These are phyloP conservation scores for Ceratocystis colombiana DNA, from an alignment of 2,329 filamentous ascomycete genomes.

Conservation along the genomic window DNA sequence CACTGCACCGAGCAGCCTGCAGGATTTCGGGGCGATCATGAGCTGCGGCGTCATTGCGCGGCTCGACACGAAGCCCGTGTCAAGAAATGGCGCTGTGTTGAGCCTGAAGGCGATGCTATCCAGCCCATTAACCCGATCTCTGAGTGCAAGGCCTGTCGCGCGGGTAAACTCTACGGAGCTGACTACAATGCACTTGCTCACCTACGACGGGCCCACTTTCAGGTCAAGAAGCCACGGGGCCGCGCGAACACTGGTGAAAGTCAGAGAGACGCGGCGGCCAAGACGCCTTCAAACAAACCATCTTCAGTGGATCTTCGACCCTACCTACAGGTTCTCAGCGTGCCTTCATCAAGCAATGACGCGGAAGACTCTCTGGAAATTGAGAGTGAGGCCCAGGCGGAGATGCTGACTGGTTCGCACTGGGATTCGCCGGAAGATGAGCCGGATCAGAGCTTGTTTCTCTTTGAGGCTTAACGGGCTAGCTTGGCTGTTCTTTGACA, in stretches of 20 bases:
- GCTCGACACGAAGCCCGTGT: slow-evolving; percentile 51
- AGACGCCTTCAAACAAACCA: slow-evolving; percentile 18
- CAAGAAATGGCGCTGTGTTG: slow-evolving; percentile 50
- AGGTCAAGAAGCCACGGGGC: slow-evolving; percentile 45
- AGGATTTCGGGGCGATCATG: slow-evolving; percentile 79
- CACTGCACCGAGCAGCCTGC: slow-evolving; percentile 62
- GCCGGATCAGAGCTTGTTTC: not conserved
- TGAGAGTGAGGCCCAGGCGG: not conserved
- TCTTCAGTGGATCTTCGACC: slow-evolving; percentile 23
- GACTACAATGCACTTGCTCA: slow-evolving; percentile 96
- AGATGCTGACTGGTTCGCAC: not conserved
- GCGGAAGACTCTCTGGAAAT: slow-evolving; percentile 12
- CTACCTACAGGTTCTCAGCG: slow-evolving; percentile 15
- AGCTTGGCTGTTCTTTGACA: not conserved
- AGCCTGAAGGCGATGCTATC: slow-evolving; percentile 35
- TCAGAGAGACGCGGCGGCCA: slow-evolving; percentile 10
- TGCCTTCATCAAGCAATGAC: slow-evolving; percentile 2
- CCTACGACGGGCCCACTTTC: slow-evolving; percentile 79
- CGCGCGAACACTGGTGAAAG: slow-evolving; percentile 31
- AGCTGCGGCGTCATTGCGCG: slow-evolving; percentile 58
- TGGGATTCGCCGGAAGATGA: not conserved
- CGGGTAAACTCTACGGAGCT: slow-evolving; percentile 69
- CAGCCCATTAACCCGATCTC: slow-evolving; percentile 44
- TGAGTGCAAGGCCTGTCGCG: slow-evolving; percentile 74
- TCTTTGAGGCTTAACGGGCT: slow-evolving; percentile 1